These are phyloP conservation scores for Aspergillus homomorphus DNA, from an alignment of 495 filamentous ascomycete species.

Conservation along the genomic window DNA sequence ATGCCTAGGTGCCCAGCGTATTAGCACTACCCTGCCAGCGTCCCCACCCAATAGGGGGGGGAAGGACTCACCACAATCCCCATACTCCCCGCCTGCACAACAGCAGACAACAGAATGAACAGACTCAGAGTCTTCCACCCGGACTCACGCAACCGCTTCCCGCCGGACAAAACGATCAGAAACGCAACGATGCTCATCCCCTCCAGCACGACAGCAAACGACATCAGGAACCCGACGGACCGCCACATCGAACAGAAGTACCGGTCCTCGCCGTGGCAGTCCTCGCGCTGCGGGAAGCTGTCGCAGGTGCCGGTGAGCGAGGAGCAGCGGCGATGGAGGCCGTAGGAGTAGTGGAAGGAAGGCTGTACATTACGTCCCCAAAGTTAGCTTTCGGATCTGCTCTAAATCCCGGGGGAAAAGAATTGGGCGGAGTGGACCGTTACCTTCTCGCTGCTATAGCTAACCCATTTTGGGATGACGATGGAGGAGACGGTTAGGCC, in stretches of 20 bases:
- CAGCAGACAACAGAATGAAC: conserved; percentile 58
- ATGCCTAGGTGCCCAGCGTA: conserved; percentile 50
- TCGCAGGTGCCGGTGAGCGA: conserved; percentile 56
- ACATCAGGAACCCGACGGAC: conserved; percentile 81
- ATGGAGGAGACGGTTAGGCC: conserved; percentile 73
- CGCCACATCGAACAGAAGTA: conserved; percentile 93
- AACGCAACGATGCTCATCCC: conserved; percentile 72
- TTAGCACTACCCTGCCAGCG: not conserved
- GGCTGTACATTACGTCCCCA: conserved; percentile 35
- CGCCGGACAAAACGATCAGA: conserved; percentile 69
- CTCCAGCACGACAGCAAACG: conserved; percentile 72
- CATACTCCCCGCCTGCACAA: conserved; percentile 67
- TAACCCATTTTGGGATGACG: conserved; percentile 75
- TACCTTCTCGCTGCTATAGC: conserved; percentile 63
- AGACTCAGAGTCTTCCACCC: conserved; percentile 74
- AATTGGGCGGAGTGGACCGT: not conserved
- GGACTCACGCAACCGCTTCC: conserved; percentile 66
- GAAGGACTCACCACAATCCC: conserved; percentile 67
- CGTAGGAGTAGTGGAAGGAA: conserved; percentile 62
- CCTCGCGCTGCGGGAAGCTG: conserved; percentile 57
- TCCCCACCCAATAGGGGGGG: not conserved
- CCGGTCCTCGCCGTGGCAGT: conserved; percentile 66
- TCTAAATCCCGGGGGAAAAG: not conserved
- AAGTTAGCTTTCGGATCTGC: no score
- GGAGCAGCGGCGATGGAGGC: conserved; percentile 77